Evolutionary conservation across 306 rosid species (phyloP).

Genomic region (Medicago truncatula): MtrunA17r5.0-ANR NC_053042.1:20476501-20477000

Average conservation of each 20-base stretch:
- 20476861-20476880: too few relatives aligned
- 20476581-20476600: conserved; percentile 20
- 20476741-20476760: not conserved
- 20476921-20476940: too few relatives aligned
- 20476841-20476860: too few relatives aligned
- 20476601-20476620: conserved; percentile 17
- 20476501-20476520: conserved; percentile 42
- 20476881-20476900: too few relatives aligned
- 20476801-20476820: too few relatives aligned
- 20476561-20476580: not conserved
- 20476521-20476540: conserved; percentile 4
- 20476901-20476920: too few relatives aligned
- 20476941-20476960: too few relatives aligned
- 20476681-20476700: not conserved
- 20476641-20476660: conserved; percentile 7
- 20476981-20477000: too few relatives aligned
- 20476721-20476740: not conserved
- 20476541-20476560: not conserved
- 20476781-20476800: too few relatives aligned
- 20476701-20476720: conserved; percentile 3
- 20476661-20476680: not conserved
- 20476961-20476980: too few relatives aligned
- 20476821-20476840: too few relatives aligned
- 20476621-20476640: not conserved
- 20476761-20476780: too few relatives aligned